phyloP scores from a whole-genome alignment of 139 green algal genomes.

The Coelastrella sp. region DNA sequence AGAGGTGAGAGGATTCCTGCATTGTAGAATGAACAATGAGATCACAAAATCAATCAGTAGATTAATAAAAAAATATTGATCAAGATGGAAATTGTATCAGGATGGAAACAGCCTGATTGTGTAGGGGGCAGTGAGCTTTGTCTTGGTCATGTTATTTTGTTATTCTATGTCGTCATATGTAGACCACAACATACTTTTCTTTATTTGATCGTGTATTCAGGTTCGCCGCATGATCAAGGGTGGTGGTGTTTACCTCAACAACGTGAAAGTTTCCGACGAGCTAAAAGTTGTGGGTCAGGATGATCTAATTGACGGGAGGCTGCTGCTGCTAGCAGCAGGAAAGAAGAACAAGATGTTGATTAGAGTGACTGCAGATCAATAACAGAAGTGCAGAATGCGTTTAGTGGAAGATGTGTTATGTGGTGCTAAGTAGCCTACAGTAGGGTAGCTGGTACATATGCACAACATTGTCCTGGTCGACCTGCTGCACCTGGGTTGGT shows the following conservation, averaged over 20 bases:
- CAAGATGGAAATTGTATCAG: background rate
- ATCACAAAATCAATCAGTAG: too few species aligned
- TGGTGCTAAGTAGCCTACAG: too few species aligned
- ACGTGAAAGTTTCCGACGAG: constrained; percentile 84
- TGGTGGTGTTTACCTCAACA: constrained; percentile 95
- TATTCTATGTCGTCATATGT: background rate
- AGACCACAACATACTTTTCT: background rate
- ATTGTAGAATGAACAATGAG: background rate
- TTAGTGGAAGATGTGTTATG: too few species aligned
- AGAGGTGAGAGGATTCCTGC: constrained; percentile 41
- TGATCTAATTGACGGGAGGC: constrained; percentile 89
- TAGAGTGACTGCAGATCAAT: constrained; percentile 59
- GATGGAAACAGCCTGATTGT: too few species aligned
- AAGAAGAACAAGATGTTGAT: constrained; percentile 99
- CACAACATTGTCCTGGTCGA: too few species aligned
- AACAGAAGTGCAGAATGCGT: too few species aligned
- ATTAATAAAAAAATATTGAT: too few species aligned
- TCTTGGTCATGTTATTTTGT: too few species aligned
- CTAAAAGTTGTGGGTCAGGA: constrained; percentile 60
- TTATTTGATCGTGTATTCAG: background rate
- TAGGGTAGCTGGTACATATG: too few species aligned
- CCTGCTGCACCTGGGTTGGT: too few species aligned
- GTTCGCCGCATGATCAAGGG: constrained; percentile 70
- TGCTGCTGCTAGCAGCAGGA: constrained; percentile 92
- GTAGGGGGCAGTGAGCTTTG: too few species aligned